A percentile compares a stretch with the other conserved stretches of the same genome.
Conservation (phyloP, 495 filamentous ascomycete genomes). For the Aspergillus wentii region DNA sequence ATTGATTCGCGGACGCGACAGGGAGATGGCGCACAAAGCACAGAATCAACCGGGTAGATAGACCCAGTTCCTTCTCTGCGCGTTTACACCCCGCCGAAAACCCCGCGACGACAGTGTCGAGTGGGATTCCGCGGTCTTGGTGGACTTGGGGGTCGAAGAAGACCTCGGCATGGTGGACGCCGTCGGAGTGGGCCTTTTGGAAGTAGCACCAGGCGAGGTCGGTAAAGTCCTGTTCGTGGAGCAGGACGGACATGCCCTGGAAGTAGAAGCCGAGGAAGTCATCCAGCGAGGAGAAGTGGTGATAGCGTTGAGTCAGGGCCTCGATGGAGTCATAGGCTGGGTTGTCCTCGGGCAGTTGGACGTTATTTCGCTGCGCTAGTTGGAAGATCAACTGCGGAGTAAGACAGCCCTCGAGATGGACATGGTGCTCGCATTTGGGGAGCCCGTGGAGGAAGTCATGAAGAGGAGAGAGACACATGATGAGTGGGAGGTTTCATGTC, state of each 20-base stretch:
- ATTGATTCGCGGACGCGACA: slow-evolving; percentile 41
- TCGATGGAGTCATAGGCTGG: slow-evolving; percentile 55
- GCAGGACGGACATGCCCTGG: slow-evolving; percentile 65
- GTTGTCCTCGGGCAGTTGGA: slow-evolving; percentile 48
- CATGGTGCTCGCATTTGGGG: slow-evolving; percentile 77
- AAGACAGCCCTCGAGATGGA: slow-evolving; percentile 71
- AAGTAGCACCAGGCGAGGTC: slow-evolving; percentile 73
- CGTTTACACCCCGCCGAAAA: slow-evolving; percentile 53
- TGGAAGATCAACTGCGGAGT: slow-evolving; percentile 63
- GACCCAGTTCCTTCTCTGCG: slow-evolving; percentile 57
- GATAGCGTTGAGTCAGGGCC: slow-evolving; percentile 55
- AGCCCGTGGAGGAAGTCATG: slow-evolving; percentile 62
- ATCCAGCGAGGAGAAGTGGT: slow-evolving; percentile 62
- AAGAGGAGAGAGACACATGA: slow-evolving; percentile 32
- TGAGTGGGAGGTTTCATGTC: too few species aligned
- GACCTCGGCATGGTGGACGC: slow-evolving; percentile 69
- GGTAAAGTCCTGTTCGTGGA: slow-evolving; percentile 60
- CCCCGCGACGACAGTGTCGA: slow-evolving; percentile 54
- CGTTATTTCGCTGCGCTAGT: slow-evolving; percentile 58
- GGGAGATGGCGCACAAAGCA: slow-evolving; percentile 69
- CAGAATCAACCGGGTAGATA: slow-evolving; percentile 59
- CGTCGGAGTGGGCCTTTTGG: slow-evolving; percentile 54
- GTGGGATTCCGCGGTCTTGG: slow-evolving; percentile 54
- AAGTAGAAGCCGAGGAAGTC: slow-evolving; percentile 80
- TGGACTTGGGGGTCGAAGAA: slow-evolving; percentile 83